Evolutionary conservation across 2,329 filamentous ascomycete genomes (phyloP), one percentile per base, ranked within the genome.

Genomic region (Clonostachys byssicola): DNA sequence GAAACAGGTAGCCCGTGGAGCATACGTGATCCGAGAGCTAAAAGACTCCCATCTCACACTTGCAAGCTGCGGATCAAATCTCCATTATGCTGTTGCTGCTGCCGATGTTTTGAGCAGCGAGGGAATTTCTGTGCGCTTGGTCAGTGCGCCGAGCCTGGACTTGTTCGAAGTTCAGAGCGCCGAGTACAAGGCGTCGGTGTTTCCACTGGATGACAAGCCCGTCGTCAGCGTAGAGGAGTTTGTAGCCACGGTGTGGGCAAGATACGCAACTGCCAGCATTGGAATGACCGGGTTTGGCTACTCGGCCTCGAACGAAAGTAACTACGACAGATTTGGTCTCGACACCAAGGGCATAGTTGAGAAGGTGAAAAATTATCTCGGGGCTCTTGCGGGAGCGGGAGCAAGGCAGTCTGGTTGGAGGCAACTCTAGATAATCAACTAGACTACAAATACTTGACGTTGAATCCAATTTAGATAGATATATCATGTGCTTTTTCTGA

Each of bases 221-320:
- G 54, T 64, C 8, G 65, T 77, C 3, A 70, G 74, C 8, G 71
- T 77, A 6, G 73, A 78, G 57, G 67, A 74, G 14, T 77, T 72
- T 51, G 62, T 71, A 5, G 63, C 68, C 0, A 71, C 70, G 8
- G 67, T 68, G 3, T 78, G 73, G 74, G 74, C 75, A 49, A 54
- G 72, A 14, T 77, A 75, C 49, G 71, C 68, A 0, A 71, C 75
- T 51, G 53, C 53, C 2, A 54, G 52, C 41, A 51, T 53, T 40
- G 68, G 66, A 17, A 69, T 77, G 63, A 70, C 65, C 42, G 56
- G 59, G 0, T 78, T 71, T 46, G 73, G 73, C 0, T 73, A 77
- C 53, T 73, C 69, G 9, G 57, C 75, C 38, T 72, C 72, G 0
- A 68, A 72, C 14, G 63, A 66, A 45, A 66, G 64, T 18, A 72